Percentiles rank a stretch among this genome's conserved stretches.
phyloP scores from a whole-genome alignment of 306 rosid species.

The Castanea mollissima region DNA sequence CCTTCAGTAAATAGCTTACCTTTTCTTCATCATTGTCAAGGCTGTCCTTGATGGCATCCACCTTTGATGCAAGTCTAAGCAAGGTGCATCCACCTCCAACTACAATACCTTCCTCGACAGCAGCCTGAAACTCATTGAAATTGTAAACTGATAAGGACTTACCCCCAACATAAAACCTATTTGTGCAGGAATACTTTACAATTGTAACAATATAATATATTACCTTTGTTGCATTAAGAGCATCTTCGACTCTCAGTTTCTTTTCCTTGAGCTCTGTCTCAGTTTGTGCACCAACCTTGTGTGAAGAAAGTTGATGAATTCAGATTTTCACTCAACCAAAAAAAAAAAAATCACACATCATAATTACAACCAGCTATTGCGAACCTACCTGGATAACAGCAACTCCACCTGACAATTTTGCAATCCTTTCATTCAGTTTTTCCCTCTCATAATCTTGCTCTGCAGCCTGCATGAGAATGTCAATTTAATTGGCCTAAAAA shows the following conservation, averaged over 20 bases:
- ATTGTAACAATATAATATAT: background rate
- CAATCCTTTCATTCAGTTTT: constrained; percentile 88
- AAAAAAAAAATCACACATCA: background rate
- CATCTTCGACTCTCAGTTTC: constrained; percentile 97
- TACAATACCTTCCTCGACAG: constrained; percentile 99
- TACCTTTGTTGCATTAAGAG: constrained; percentile 99
- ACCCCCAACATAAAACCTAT: background rate
- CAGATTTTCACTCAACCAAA: background rate
- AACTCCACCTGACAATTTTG: constrained; percentile 96
- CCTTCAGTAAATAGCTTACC: constrained; percentile 35
- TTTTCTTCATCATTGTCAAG: constrained; percentile 92
- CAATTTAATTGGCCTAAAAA: background rate
- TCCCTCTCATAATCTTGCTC: constrained; percentile 96
- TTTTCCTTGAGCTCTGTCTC: constrained; percentile 99
- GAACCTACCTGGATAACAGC: constrained; percentile 85
- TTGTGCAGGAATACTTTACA: background rate
- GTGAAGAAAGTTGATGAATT: background rate
- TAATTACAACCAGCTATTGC: background rate
- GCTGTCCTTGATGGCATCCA: constrained; percentile 74
- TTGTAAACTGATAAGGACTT: background rate
- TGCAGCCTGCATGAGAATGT: constrained; percentile 53
- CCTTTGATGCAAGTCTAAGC: constrained; percentile 92
- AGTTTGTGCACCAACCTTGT: constrained; percentile 98
- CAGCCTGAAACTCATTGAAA: constrained; percentile 59
- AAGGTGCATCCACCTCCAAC: constrained; percentile 99